Evolutionary conservation across 2,329 filamentous ascomycete genomes (phyloP).

Genomic region (Sclerotinia nivalis): DNA sequence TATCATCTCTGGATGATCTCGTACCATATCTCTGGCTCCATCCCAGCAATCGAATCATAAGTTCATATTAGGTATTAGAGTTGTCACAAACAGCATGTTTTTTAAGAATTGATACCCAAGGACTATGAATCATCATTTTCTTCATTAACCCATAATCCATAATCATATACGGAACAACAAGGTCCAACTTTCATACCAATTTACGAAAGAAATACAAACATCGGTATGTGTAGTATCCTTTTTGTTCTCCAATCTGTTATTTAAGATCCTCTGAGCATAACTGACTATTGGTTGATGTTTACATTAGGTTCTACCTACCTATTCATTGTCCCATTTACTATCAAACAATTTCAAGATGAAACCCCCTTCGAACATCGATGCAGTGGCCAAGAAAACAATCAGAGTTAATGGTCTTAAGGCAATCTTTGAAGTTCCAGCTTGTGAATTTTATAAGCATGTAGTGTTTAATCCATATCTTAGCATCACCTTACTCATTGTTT

Average conservation of each 20-base stretch:
- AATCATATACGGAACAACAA: neutral
- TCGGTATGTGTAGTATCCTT: neutral
- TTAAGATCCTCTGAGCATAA: neutral
- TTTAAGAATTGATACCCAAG: neutral
- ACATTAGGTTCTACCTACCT: neutral
- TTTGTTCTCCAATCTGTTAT: no score
- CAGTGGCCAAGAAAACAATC: neutral
- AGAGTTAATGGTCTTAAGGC: neutral
- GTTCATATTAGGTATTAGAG: neutral
- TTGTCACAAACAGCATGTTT: neutral
- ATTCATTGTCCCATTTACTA: neutral
- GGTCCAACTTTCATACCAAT: neutral
- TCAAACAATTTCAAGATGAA: neutral
- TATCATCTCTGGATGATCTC: neutral
- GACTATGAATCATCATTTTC: neutral
- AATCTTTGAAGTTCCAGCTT: neutral
- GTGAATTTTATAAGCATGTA: slow-evolving; percentile 1
- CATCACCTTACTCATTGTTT: neutral
- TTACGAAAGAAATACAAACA: neutral
- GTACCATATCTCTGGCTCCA: neutral
- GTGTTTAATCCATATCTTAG: no score
- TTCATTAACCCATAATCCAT: neutral
- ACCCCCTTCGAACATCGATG: neutral
- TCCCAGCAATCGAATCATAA: neutral
- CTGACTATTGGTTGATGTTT: neutral